A percentile compares a stretch with the other conserved stretches of the same genome.
phyloP scores from a whole-genome alignment of 805 yeast genomes.

The Starmerella bacillaris region DNA sequence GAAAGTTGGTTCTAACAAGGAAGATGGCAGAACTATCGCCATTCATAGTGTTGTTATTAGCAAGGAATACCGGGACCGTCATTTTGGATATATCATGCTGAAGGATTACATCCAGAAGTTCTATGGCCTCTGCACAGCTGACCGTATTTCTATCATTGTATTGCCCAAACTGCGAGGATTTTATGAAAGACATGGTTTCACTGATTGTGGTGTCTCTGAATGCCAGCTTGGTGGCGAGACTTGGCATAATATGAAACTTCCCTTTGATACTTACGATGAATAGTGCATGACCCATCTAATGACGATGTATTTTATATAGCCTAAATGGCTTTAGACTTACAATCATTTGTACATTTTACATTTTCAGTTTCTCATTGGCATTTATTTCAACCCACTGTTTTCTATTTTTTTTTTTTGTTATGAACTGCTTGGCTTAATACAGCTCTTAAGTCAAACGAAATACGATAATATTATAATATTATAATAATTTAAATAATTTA shows the following conservation, averaged over 20 bases:
- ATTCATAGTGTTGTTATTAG: conserved; percentile 67
- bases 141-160: conserved; percentile 53
- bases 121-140: conserved; percentile 73
- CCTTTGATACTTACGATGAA: conserved; percentile 17
- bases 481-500: no score
- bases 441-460: no score
- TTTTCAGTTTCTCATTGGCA: no score
- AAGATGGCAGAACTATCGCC: conserved; percentile 55
- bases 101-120: conserved; percentile 84
- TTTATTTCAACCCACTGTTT: no score
- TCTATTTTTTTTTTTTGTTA: no score
- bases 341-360: no score
- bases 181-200: conserved; percentile 68
- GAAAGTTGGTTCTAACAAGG: conserved; percentile 43
- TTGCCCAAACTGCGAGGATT: conserved; percentile 53
- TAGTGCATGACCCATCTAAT: no score
- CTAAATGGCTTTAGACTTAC: no score
- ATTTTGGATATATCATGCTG: conserved; percentile 63
- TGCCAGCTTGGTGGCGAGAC: conserved; percentile 39
- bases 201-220: conserved; percentile 44
- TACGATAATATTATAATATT: no score
- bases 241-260: conserved; percentile 29
- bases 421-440: no score
- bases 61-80: conserved; percentile 62
- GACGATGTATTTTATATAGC: no score